Evolutionary conservation across 106 monocot genomes (phyloP).

Genomic region (Phalaenopsis aphrodite): DNA sequence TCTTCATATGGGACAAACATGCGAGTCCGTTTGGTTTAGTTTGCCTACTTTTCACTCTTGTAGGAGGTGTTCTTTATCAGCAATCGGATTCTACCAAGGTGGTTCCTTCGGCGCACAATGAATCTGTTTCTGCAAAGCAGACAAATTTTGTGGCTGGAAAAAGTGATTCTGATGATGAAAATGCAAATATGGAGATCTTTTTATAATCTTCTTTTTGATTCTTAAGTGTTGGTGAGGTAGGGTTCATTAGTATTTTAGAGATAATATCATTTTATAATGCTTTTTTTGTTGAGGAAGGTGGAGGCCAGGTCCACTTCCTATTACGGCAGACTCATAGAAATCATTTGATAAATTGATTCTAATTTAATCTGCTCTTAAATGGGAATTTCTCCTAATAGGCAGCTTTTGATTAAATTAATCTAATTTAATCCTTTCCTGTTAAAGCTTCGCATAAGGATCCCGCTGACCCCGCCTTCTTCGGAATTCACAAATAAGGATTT

Average conservation of each 20-base stretch:
- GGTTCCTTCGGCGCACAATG: constrained; percentile 11
- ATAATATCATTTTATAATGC: background rate
- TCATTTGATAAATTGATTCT: too few species aligned
- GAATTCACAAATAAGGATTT: too few species aligned
- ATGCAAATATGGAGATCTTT: constrained; percentile 7
- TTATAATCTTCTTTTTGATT: background rate
- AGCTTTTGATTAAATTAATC: too few species aligned
- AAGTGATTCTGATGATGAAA: constrained; percentile 33
- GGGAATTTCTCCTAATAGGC: too few species aligned
- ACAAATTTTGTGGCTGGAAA: constrained; percentile 5
- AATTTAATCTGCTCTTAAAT: too few species aligned
- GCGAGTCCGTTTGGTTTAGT: constrained; percentile 52
- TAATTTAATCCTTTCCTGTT: too few species aligned
- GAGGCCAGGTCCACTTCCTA: too few species aligned
- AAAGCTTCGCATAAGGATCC: too few species aligned
- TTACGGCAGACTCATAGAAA: too few species aligned
- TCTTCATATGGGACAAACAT: constrained; percentile 91
- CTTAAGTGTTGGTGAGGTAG: background rate
- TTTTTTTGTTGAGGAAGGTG: too few species aligned
- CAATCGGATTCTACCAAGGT: constrained; percentile 53
- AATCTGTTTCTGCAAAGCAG: constrained; percentile 13
- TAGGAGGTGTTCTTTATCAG: constrained; percentile 84
- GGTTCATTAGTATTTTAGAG: background rate
- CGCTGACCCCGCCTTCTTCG: too few species aligned
- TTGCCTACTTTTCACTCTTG: constrained; percentile 68